A percentile compares a stretch with the other conserved stretches of the same genome.
phyloP scores from a whole-genome alignment of 306 rosid species.

The Cucumis hystrix region DNA sequence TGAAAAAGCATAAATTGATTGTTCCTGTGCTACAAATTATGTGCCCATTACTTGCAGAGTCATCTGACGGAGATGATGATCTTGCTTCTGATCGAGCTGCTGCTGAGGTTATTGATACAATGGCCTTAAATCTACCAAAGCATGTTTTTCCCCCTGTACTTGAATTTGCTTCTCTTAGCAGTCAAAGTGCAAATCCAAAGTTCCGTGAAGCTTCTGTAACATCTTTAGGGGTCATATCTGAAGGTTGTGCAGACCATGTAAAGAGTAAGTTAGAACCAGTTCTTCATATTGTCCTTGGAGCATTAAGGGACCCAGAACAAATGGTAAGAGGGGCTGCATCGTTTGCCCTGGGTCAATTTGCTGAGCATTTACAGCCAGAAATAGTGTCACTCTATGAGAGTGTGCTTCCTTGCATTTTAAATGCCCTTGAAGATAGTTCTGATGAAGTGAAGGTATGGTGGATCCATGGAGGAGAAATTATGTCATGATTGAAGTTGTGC shows the following conservation, averaged over 20 bases:
- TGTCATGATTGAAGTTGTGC: not conserved
- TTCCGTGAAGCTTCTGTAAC: conserved; percentile 96
- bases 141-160: conserved; percentile 71
- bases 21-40: conserved; percentile 77
- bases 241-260: conserved; percentile 87
- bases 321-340: conserved; percentile 98
- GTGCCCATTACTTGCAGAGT: conserved; percentile 94
- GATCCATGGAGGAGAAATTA: not conserved
- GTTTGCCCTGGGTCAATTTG: conserved; percentile 96
- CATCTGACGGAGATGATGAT: conserved; percentile 68
- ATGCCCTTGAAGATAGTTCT: conserved; percentile 85
- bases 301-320: conserved; percentile 93
- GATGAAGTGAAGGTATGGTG: conserved; percentile 83
- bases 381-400: conserved; percentile 86
- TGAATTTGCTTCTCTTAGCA: conserved; percentile 78
- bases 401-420: conserved; percentile 93
- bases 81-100: conserved; percentile 98
- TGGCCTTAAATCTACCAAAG: conserved; percentile 83
- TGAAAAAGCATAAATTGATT: conserved; percentile 79
- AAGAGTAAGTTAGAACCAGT: conserved; percentile 78
- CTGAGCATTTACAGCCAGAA: conserved; percentile 94
- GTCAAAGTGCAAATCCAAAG: conserved; percentile 84
- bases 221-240: conserved; percentile 84
- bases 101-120: conserved; percentile 94
- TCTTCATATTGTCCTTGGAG: conserved; percentile 83